phyloP scores from a whole-genome alignment of 2,329 filamentous ascomycete genomes.

The Trichoderma simmonsii region DNA sequence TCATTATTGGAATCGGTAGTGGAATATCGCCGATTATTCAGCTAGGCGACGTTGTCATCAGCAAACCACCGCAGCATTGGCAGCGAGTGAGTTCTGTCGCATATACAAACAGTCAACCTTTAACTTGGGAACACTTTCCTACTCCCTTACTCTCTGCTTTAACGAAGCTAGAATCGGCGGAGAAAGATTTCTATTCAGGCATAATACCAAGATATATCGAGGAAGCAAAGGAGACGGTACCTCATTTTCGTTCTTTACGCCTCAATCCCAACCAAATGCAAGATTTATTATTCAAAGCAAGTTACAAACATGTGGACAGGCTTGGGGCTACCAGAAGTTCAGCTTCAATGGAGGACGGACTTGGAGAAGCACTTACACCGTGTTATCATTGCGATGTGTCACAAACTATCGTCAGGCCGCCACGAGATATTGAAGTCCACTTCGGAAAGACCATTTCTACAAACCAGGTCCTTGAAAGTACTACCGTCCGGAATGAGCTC shows the following conservation, averaged over 20 bases:
- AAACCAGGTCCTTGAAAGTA: fast-evolving
- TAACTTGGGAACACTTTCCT: background rate
- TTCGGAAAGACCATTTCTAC: background rate
- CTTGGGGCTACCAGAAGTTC: background rate
- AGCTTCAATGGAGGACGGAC: background rate
- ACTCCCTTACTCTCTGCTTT: background rate
- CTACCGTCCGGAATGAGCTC: background rate
- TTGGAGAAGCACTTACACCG: background rate
- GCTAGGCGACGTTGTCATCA: background rate
- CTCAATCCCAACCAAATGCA: background rate
- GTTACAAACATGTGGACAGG: background rate
- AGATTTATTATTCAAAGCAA: background rate
- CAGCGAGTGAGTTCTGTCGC: background rate
- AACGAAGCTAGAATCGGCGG: fast-evolving
- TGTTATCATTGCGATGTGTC: background rate
- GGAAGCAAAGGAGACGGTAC: background rate
- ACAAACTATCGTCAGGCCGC: background rate
- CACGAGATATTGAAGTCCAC: background rate
- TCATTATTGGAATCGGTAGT: background rate
- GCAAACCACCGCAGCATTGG: background rate
- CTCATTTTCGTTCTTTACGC: background rate
- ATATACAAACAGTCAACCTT: background rate
- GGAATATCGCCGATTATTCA: background rate
- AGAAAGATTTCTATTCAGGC: background rate
- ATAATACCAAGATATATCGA: background rate